Evolutionary conservation across 305 asterid genomes (phyloP).

Genomic region (Solanum chacoense): DNA sequence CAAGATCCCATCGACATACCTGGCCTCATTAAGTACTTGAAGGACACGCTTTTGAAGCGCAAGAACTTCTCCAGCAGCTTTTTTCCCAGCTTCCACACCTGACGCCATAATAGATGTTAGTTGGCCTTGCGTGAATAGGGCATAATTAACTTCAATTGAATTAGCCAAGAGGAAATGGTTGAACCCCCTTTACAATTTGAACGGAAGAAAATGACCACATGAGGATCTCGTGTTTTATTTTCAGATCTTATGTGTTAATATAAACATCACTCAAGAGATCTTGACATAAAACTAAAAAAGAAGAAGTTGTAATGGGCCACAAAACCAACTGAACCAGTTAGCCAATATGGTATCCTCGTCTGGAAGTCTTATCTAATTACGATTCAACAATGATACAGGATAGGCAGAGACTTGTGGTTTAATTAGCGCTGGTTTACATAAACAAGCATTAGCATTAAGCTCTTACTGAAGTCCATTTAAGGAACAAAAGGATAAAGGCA

Average conservation of each 20-base stretch:
- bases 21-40: conserved; percentile 83
- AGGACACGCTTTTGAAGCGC: conserved; percentile 99
- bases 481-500: not conserved
- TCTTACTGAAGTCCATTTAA: not conserved
- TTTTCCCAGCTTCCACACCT: conserved; percentile 99
- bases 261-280: not conserved
- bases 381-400: not conserved
- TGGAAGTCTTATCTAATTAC: not conserved
- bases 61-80: conserved; percentile 95
- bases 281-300: not conserved
- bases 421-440: not conserved
- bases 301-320: not conserved
- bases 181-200: not conserved
- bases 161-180: not conserved
- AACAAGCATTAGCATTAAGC: not conserved
- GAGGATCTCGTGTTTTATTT: not conserved
- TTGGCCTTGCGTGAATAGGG: not conserved
- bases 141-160: conserved; percentile 1
- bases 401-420: not conserved
- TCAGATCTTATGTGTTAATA: not conserved
- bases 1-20: conserved; percentile 28
- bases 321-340: not conserved
- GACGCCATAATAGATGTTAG: conserved; percentile 5
- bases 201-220: not conserved
- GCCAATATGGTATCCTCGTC: not conserved